Conservation (phyloP, 805 yeast species). For the Crinitomyces ghanaensis region DNA sequence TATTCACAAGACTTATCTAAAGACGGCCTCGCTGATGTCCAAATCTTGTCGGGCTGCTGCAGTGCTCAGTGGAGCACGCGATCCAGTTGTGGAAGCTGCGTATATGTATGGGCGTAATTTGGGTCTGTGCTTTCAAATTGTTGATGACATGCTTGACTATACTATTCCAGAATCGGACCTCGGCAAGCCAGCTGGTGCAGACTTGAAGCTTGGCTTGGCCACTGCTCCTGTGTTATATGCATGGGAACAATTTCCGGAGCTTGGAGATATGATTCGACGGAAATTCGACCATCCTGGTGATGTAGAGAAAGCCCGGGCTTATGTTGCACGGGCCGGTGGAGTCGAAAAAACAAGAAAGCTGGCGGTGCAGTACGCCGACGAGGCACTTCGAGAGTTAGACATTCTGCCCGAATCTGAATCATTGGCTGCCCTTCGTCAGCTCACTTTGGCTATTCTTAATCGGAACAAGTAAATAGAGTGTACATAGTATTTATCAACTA, state of each 20-base stretch:
- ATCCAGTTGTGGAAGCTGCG: conserved; percentile 65
- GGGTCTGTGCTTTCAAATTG: conserved; percentile 91
- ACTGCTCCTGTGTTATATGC: conserved; percentile 95
- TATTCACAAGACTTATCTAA: conserved; percentile 86
- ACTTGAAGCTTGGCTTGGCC: conserved; percentile 84
- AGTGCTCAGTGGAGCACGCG: conserved; percentile 75
- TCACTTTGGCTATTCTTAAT: conserved; percentile 73
- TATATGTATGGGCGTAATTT: conserved; percentile 87
- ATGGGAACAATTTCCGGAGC: conserved; percentile 77
- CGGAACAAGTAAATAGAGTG: conserved; percentile 50
- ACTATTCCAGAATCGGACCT: conserved; percentile 74
- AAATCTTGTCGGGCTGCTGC: conserved; percentile 91
- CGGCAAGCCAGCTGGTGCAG: conserved; percentile 96
- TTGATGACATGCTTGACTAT: conserved; percentile 92
- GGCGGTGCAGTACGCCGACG: conserved; percentile 68
- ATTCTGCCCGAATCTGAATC: conserved; percentile 81
- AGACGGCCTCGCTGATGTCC: conserved; percentile 89
- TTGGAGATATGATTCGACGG: conserved; percentile 74
- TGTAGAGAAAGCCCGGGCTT: conserved; percentile 64
- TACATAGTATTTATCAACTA: background rate
- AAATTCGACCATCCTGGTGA: conserved; percentile 77
- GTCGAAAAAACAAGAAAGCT: conserved; percentile 61
- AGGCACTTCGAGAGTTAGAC: conserved; percentile 57
- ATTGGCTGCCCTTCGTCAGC: conserved; percentile 71
- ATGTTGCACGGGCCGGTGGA: conserved; percentile 64